Base-by-base conservation (phyloP, 2,329 filamentous ascomycete species). In the Arthroderma sp. region DNA sequence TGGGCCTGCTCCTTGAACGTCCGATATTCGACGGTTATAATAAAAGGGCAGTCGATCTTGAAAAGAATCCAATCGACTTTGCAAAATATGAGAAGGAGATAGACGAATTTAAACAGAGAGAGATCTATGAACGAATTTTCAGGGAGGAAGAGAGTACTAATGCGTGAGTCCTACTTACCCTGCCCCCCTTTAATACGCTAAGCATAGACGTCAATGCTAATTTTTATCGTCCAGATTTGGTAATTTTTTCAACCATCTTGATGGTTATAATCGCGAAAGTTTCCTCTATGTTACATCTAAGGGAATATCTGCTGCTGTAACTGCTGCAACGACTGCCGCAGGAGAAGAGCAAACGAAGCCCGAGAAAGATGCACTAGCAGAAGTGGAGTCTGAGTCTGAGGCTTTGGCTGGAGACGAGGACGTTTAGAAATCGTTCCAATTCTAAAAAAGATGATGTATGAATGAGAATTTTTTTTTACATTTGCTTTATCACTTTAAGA, bases 21-120 rank as follows among this genome's bases (percentile, higher is more conserved):
- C 91, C 91, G 1, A 84, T 96, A 0, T 98, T 98, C 59, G 82
- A 89, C 49, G 80, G 71, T 41, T 96, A 95, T 66, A 98, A 95
- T 63, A 74, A 73, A 44, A 78, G 82, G 52, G 80, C 83, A 1
- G 73, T 73, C 5, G 75, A 77, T 44, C 73, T 81, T 37, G 76
- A 73, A 5, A 76, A 78, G 44, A 75, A 83, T 41, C 72, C 75
- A 27, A 80, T 98, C 47, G 79, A 87, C 55, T 98, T 95, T 61
- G 70, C 71, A 40, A 82, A 81, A 50, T 87, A 81, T 56, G 78
- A 89, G 48, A 75, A 79, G 40, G 75, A 86, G 63, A 85, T 98
- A 54, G 74, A 83, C 51, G 82, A 80, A 48, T 98, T 98, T 67
- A 96, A 96, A 69, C 80, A 94, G 59, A 69, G 80, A 53, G 80